phyloP scores from a whole-genome alignment of 331 rosid species.

The Dryas integrifolia region DNA sequence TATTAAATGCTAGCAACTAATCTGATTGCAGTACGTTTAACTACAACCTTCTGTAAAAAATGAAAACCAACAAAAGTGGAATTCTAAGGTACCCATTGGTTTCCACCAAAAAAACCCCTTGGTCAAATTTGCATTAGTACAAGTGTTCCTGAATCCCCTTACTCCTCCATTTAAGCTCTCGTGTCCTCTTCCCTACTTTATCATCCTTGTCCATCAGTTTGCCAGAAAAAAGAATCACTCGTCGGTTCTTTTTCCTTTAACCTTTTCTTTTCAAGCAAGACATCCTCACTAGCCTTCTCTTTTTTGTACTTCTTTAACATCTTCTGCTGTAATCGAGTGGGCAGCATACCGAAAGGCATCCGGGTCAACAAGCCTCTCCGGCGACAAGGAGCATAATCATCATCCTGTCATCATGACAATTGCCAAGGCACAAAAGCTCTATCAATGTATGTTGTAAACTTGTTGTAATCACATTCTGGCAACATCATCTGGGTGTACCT shows the following conservation, averaged over 20 bases:
- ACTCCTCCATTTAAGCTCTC: not conserved
- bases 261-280: not conserved
- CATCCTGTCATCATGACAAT: not conserved
- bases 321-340: not conserved
- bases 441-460: not conserved
- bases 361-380: not conserved
- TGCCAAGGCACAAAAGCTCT: not conserved
- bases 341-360: not conserved
- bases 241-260: too few relatives aligned
- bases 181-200: not conserved
- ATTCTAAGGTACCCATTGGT: not conserved
- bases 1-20: not conserved
- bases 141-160: not conserved
- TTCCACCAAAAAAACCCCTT: not conserved
- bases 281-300: not conserved
- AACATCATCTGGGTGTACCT: constrained; percentile 36
- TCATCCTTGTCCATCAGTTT: not conserved
- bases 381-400: not conserved
- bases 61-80: not conserved
- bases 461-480: constrained; percentile 21
- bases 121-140: constrained; percentile 13
- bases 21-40: not conserved
- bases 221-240: not conserved
- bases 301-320: not conserved
- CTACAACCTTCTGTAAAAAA: not conserved